Base-by-base conservation (phyloP, 768 basidiomycete species). In the Grammothele lineata region DNA sequence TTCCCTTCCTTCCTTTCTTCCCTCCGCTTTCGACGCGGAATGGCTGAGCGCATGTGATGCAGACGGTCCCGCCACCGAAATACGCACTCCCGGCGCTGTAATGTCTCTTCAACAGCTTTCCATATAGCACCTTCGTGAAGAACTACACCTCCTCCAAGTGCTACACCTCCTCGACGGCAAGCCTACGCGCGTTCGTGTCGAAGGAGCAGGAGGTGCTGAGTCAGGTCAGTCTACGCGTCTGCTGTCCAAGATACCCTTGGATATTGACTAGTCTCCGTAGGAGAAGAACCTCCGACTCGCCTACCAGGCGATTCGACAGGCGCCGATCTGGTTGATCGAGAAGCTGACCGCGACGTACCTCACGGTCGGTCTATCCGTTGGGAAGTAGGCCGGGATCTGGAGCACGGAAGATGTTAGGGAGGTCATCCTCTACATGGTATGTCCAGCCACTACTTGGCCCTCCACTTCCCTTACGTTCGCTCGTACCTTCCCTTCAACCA, bases 331-430 rank as follows among this genome's bases (percentile, higher is more conserved):
- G 82, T 70, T 79, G 39, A 77, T 93, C 55, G 82, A 80, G 65
- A 86, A 81, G 61, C 77, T 93, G 47, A 92, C 86, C 0, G 77
- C 78, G 41, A 92, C 92, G 2, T 95, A 92, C 57, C 73, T 91
- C 33, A 89, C 87, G 0, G 78, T 92, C 14, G 76, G 83, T 27
- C 66, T 93, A 6, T 65, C 73, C 0, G 87, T 94, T 40, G 83
- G 77, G 3, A 72, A 70, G 14, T 69, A 71, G 10, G 69, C 77
- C 57, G 70, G 72, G 43, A 74, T 81, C 36, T 69, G 75, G 4
- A 72, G 58, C 19, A 73, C 76, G 41, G 77, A 74, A 10, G 77
- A 80, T 37, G 80, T 83, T 10, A 71, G 80, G 23, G 67, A 67
- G 3, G 58, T 89, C 39, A 65, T 92, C 17, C 60, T 88, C 5